Percentiles rank a stretch among this genome's conserved stretches.
These are phyloP conservation scores for Sarocladiaceae sp. DNA, from an alignment of 2,329 filamentous ascomycete genomes.

Conservation along the genomic window DNA sequence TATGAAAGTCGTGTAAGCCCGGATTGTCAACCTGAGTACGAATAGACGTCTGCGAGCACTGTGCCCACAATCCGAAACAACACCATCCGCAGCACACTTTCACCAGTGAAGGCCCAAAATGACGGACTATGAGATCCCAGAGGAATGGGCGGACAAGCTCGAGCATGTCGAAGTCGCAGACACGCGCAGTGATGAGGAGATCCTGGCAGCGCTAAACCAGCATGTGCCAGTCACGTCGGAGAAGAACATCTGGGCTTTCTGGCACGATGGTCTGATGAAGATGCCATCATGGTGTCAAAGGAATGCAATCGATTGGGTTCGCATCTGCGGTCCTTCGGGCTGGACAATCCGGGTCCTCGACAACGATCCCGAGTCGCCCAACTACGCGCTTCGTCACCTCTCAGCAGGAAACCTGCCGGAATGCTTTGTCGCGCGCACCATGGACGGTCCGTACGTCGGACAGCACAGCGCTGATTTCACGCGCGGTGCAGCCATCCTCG, in stretches of 20 bases:
- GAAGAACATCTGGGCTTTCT: constrained; percentile 40
- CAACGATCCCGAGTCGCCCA: constrained; percentile 24
- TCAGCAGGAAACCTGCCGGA: constrained; percentile 25
- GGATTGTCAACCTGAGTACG: too few relatives aligned
- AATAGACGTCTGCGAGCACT: too few relatives aligned
- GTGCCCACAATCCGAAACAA: too few relatives aligned
- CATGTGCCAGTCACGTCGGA: constrained; percentile 29
- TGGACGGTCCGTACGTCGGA: constrained; percentile 32
- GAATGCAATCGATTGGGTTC: constrained; percentile 33
- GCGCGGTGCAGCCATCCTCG: constrained; percentile 28
- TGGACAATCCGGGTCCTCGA: constrained; percentile 37
- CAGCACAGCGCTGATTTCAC: constrained; percentile 37
- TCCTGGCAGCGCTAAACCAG: constrained; percentile 20
- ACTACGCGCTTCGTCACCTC: constrained; percentile 28
- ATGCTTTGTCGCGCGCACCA: constrained; percentile 29
- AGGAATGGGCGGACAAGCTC: neutral
- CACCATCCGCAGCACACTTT: too few relatives aligned
- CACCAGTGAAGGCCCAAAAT: too few relatives aligned
- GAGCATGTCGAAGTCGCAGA: constrained; percentile 12
- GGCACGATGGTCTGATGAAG: constrained; percentile 29
- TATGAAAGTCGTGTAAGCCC: too few relatives aligned
- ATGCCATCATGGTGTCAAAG: constrained; percentile 31
- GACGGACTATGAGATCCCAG: neutral
- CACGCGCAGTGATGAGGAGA: constrained; percentile 24
- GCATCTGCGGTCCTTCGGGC: constrained; percentile 27